Percentiles rank a stretch among this genome's conserved stretches.
Conservation (phyloP, 345 rosid species). For the Corchorus capsularis region DNA sequence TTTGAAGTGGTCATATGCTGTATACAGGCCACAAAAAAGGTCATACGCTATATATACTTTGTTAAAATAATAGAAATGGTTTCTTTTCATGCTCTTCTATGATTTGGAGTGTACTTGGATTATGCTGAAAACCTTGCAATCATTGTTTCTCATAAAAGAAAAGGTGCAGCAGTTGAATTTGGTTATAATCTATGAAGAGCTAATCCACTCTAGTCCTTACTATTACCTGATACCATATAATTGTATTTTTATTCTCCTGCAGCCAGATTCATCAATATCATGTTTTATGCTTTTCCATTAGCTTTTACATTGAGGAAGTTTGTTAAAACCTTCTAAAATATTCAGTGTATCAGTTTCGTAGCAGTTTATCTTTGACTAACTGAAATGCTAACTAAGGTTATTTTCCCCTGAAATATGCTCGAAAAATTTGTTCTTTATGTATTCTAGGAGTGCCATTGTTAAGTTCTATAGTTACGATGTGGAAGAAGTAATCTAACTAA, state of each 20-base stretch:
- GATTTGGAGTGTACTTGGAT: constrained; percentile 2
- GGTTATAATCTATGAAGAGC: not conserved
- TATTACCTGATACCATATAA: not conserved
- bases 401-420: not conserved
- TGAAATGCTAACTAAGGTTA: not conserved
- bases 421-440: not conserved
- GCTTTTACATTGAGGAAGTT: not conserved
- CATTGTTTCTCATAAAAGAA: not conserved
- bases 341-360: not conserved
- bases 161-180: constrained; percentile 5
- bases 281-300: constrained; percentile 11
- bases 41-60: too few relatives aligned
- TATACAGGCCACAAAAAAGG: not conserved
- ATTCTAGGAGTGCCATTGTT: not conserved
- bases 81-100: constrained; percentile 1
- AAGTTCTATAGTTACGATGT: not conserved
- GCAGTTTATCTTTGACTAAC: not conserved
- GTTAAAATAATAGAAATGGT: not conserved
- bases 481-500: not conserved
- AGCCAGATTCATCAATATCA: not conserved
- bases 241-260: not conserved
- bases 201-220: not conserved
- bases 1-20: not conserved
- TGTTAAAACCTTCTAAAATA: not conserved
- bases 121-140: not conserved